Evolutionary conservation across 352 stramenopile species (phyloP).

Genomic region (Thraustotheca clavata): DNA sequence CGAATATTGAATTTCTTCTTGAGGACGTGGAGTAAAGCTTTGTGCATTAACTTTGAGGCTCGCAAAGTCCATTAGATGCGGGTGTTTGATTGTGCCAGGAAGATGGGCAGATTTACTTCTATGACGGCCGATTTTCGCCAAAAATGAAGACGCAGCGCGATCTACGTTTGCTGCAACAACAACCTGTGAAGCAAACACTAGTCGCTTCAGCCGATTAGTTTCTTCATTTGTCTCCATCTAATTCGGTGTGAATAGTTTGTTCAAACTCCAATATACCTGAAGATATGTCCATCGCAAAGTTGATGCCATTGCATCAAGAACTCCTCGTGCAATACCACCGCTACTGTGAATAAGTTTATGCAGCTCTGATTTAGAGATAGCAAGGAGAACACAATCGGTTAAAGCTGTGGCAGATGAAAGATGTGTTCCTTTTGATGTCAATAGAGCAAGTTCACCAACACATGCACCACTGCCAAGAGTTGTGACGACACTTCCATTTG

Average conservation of each 20-base stretch:
- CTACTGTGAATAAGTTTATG: conserved; percentile 67
- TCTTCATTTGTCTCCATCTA: not conserved
- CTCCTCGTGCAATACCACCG: conserved; percentile 53
- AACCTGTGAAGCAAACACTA: conserved; percentile 35
- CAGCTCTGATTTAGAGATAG: conserved; percentile 54
- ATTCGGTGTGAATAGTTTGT: not conserved
- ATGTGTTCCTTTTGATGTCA: conserved; percentile 58
- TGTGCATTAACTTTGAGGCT: conserved; percentile 31
- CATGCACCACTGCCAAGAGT: conserved; percentile 63
- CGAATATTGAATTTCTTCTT: conserved; percentile 44
- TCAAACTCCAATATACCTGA: not conserved
- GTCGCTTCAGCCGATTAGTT: conserved; percentile 35
- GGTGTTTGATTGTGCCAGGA: conserved; percentile 7
- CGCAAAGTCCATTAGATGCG: conserved; percentile 26
- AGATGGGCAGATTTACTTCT: conserved; percentile 2
- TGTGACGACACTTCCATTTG: conserved; percentile 43
- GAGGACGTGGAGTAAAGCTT: not conserved
- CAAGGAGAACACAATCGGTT: conserved; percentile 59
- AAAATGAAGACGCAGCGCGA: not conserved
- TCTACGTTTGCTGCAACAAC: conserved; percentile 11
- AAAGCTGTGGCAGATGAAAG: conserved; percentile 64
- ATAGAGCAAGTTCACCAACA: conserved; percentile 61
- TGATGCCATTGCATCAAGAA: conserved; percentile 71
- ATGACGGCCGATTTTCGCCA: conserved; percentile 14
- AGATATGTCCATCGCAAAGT: conserved; percentile 70